Evolutionary conservation across 2,329 filamentous ascomycete genomes (phyloP), one percentile per base, ranked within the genome.

Genomic region (Rutstroemia sydowiana): DNA sequence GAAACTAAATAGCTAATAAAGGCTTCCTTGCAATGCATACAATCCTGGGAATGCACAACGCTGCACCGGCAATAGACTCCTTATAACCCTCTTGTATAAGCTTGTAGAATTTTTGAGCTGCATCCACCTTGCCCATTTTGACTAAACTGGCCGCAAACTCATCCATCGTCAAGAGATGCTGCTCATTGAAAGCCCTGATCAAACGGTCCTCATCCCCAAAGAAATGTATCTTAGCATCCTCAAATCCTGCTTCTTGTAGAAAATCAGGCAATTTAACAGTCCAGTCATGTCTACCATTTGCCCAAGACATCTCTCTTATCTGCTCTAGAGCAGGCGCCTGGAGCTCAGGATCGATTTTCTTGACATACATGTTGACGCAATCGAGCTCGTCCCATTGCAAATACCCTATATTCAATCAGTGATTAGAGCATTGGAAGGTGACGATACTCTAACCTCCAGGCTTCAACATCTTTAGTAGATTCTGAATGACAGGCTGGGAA

Each of bases 341-440:
- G 2, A 30, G 2, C 6, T 36, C 16, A 3, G n/a, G 31, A 3
- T 11, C 6, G 14, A n/a, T 1, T 6, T 20, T 45, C 23, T 39
- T 44, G n/a, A 37, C 40, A 4, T 18, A 23, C 30, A 50, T 43
- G 21, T 50, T 36, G 13, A 31, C 39, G 21, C 41, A 45, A 13
- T 51, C 48, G 7, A 44, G 26, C 5, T 45, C 31, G n/a, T 45
- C 48, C 48, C 48, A 39, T 18, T 51, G 41, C 3, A 51, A 8
- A 16, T 37, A 51, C 18, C 48, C 46, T 48, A 3, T 23, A 3
- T 8, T n/a, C 34, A n/a, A n/a, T 48, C 31, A 42, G 46, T 11
- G 18, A 20, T 21, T 14, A 8, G 6, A 11, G 20, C 9, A 13
- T 3, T 31, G 11, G 6, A 5, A n/a, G n/a, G 10, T 5, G 3